These are phyloP conservation scores for Tulasnella sp. DNA, from an alignment of 768 basidiomycete genomes.

Conservation along the genomic window DNA sequence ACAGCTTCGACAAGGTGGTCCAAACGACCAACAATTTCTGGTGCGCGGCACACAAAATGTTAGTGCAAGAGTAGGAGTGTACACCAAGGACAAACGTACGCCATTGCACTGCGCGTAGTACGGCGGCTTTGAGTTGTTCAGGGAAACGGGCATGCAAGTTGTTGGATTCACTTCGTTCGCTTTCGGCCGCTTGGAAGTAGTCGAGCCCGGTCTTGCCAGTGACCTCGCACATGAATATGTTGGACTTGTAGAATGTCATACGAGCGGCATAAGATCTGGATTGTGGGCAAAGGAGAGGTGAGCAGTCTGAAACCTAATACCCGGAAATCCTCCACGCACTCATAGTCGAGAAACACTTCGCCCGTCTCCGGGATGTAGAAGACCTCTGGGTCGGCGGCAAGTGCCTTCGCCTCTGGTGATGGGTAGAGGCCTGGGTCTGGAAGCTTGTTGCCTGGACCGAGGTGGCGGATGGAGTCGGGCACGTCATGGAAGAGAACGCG, in stretches of 20 bases:
- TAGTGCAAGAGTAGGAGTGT: background rate
- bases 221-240: slow-evolving; percentile 97
- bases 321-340: slow-evolving; percentile 58
- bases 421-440: slow-evolving; percentile 46
- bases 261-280: slow-evolving; percentile 79
- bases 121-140: slow-evolving; percentile 86
- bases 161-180: slow-evolving; percentile 86
- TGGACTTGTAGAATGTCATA: slow-evolving; percentile 91
- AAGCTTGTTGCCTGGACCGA: slow-evolving; percentile 30
- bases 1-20: slow-evolving; percentile 95
- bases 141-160: slow-evolving; percentile 92
- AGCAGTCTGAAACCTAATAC: slow-evolving; percentile 41
- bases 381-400: slow-evolving; percentile 62
- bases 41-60: slow-evolving; percentile 31
- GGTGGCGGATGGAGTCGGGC: slow-evolving; percentile 40
- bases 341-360: slow-evolving; percentile 96
- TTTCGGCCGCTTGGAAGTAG: slow-evolving; percentile 92
- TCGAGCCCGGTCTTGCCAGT: slow-evolving; percentile 91
- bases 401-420: slow-evolving; percentile 29
- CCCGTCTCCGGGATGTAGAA: slow-evolving; percentile 94
- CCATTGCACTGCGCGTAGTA: slow-evolving; percentile 94
- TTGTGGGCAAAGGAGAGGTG: slow-evolving; percentile 33
- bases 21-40: slow-evolving; percentile 95
- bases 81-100: slow-evolving; percentile 62
- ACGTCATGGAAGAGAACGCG: slow-evolving; percentile 42